These are phyloP conservation scores for Globisporangium splendens DNA, from an alignment of 352 stramenopile species.

Conservation along the genomic window DNA sequence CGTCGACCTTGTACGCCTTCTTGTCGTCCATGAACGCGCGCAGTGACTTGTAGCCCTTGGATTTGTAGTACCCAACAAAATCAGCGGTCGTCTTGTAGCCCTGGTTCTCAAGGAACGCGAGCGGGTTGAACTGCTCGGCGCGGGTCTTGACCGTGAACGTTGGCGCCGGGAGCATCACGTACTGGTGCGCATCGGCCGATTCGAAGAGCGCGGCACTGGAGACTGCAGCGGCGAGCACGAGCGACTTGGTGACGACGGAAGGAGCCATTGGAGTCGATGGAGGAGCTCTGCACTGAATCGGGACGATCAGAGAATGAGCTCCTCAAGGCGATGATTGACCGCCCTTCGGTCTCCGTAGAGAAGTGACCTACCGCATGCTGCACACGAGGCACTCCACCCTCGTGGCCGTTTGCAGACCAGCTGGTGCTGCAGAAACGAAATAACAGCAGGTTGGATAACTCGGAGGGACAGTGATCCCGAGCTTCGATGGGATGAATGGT, in stretches of 20 bases:
- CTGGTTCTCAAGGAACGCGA: slow-evolving; percentile 54
- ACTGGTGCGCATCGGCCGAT: slow-evolving; percentile 24
- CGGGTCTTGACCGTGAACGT: slow-evolving; percentile 34
- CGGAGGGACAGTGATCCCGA: too few species aligned
- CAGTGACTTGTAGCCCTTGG: slow-evolving; percentile 12
- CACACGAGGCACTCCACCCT: neutral
- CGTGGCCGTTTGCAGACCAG: too few species aligned
- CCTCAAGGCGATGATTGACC: too few species aligned
- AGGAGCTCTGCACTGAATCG: neutral
- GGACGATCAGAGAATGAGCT: neutral
- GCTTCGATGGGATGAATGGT: too few species aligned
- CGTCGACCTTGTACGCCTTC: slow-evolving; percentile 10
- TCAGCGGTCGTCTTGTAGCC: slow-evolving; percentile 35
- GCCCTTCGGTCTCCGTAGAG: neutral
- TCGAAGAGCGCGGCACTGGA: slow-evolving; percentile 12
- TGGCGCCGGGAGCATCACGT: slow-evolving; percentile 32
- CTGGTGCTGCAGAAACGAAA: too few species aligned
- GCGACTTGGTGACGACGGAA: slow-evolving; percentile 10
- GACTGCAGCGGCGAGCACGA: slow-evolving; percentile 20
- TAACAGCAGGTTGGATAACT: too few species aligned
- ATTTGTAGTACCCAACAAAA: slow-evolving; percentile 25
- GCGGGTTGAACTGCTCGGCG: slow-evolving; percentile 33
- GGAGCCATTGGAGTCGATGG: neutral
- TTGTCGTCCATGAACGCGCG: slow-evolving; percentile 18
- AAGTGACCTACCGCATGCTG: neutral